Conservation (phyloP, 805 yeast species). For the Henningerozyma blattae region DNA sequence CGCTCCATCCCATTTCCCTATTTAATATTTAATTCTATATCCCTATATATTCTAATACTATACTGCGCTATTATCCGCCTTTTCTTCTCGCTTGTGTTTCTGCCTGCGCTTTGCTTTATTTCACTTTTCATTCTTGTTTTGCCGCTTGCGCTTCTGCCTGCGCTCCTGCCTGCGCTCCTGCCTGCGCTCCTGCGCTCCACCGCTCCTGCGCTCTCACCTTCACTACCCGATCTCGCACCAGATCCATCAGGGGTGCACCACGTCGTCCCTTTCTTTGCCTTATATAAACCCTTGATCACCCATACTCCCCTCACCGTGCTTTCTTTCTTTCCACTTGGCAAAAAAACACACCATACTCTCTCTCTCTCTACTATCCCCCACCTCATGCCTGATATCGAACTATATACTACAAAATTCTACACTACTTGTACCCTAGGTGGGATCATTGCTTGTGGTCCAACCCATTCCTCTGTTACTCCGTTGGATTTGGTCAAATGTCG, state of each 20-base stretch:
- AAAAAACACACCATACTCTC: background rate
- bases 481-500: constrained; percentile 89
- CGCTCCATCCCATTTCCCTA: background rate
- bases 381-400: constrained; percentile 8
- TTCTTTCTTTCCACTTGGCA: background rate
- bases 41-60: no score
- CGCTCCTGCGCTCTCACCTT: background rate
- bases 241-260: background rate
- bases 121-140: no score
- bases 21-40: no score
- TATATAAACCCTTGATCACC: no score
- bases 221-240: background rate
- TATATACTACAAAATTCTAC: constrained; percentile 19
- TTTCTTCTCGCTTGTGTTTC: no score
- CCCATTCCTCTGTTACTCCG: constrained; percentile 89
- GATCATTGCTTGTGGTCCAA: constrained; percentile 86
- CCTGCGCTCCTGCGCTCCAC: no score
- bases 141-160: no score
- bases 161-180: no score
- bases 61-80: no score
- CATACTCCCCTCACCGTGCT: background rate
- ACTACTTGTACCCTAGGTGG: constrained; percentile 48
- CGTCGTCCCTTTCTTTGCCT: no score
- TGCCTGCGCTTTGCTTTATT: no score
- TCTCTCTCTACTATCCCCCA: background rate